Conservation (phyloP, 352 stramenopile genomes). For the Phytophthora sp. region DNA sequence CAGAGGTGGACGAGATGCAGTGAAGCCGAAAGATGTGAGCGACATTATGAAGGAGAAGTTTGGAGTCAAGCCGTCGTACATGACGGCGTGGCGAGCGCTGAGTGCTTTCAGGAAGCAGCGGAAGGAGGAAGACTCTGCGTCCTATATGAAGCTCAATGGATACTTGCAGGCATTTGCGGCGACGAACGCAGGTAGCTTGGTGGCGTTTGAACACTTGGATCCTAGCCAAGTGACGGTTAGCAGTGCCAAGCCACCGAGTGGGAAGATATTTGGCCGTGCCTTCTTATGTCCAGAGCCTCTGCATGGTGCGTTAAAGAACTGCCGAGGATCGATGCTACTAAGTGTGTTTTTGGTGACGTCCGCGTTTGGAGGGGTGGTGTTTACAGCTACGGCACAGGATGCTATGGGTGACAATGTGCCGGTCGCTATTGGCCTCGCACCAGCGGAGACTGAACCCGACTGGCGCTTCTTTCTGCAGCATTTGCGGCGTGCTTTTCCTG, state of each 20-base stretch:
- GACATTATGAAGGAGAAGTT: constrained; percentile 88
- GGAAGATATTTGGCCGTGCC: constrained; percentile 57
- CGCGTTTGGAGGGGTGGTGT: constrained; percentile 67
- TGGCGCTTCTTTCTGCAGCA: constrained; percentile 78
- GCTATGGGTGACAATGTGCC: constrained; percentile 81
- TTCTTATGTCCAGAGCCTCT: constrained; percentile 77
- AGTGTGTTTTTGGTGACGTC: constrained; percentile 78
- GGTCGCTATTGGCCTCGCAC: constrained; percentile 62
- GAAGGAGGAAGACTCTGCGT: constrained; percentile 67
- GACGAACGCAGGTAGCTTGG: constrained; percentile 62
- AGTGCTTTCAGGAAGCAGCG: constrained; percentile 73
- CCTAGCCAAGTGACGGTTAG: not conserved
- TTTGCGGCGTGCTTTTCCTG: constrained; percentile 57
- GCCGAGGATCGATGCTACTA: constrained; percentile 63
- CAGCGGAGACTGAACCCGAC: constrained; percentile 56
- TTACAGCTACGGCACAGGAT: constrained; percentile 74
- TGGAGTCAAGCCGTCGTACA: constrained; percentile 76
- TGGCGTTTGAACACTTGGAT: constrained; percentile 65
- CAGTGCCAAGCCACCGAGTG: constrained; percentile 28
- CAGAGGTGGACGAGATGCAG: constrained; percentile 45
- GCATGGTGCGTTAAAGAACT: constrained; percentile 60
- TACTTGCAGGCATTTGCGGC: constrained; percentile 70
- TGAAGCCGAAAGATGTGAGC: constrained; percentile 80
- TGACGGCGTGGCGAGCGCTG: constrained; percentile 80
- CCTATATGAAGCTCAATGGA: constrained; percentile 70